Evolutionary conservation across 306 rosid species (phyloP).

Genomic region (Dalbergia cultrata): DNA sequence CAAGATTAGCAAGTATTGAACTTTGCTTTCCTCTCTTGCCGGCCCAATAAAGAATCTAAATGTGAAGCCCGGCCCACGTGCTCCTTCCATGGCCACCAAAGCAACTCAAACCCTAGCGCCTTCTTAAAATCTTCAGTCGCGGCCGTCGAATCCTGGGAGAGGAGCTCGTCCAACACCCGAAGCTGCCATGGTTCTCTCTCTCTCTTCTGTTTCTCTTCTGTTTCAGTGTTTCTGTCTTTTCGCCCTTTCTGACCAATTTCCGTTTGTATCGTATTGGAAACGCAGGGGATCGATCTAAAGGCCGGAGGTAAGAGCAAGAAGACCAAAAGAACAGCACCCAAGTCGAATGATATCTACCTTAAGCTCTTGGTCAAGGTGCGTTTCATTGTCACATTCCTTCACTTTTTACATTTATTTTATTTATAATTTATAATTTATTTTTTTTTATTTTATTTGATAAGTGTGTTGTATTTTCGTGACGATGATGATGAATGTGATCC

Average conservation of each 20-base stretch:
- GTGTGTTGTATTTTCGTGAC: not conserved
- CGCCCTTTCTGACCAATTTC: not conserved
- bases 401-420: not conserved
- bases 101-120: constrained; percentile 41
- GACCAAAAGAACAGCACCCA: constrained; percentile 83
- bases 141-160: not conserved
- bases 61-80: not conserved
- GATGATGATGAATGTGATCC: constrained; percentile 56
- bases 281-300: constrained; percentile 63
- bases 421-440: not conserved
- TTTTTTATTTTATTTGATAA: not conserved
- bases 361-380: constrained; percentile 62
- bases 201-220: not conserved
- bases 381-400: not conserved
- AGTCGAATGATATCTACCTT: constrained; percentile 87
- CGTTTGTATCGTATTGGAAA: constrained; percentile 5
- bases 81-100: not conserved
- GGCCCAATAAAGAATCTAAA: not conserved
- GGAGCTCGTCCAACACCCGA: constrained; percentile 23
- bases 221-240: not conserved
- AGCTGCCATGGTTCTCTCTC: constrained; percentile 48
- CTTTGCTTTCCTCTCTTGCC: not conserved
- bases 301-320: constrained; percentile 97
- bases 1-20: too few relatives aligned
- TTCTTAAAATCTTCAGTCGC: not conserved